phyloP scores from a whole-genome alignment of 2,329 filamentous ascomycete species.

The Teratosphaeria pseudoeucalypti region DNA sequence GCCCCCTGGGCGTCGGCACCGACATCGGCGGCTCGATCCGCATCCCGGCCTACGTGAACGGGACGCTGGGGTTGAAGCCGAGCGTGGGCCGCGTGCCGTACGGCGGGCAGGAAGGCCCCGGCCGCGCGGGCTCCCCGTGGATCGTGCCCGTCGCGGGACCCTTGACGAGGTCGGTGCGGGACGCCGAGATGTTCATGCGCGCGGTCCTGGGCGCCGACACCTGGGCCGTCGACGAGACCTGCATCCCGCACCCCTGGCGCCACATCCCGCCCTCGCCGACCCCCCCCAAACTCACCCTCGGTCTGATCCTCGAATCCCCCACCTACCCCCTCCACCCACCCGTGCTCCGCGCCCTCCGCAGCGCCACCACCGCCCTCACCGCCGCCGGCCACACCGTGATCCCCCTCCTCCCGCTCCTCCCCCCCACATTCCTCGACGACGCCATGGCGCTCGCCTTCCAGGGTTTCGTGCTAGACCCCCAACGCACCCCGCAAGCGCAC shows the following conservation, averaged over 20 bases:
- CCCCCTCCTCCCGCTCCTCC: background rate
- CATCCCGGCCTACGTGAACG: conserved; percentile 72
- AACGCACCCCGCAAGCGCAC: conserved; percentile 23
- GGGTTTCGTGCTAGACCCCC: conserved; percentile 33
- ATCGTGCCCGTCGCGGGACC: conserved; percentile 23
- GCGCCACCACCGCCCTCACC: conserved; percentile 30
- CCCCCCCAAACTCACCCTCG: conserved; percentile 32
- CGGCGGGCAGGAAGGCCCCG: conserved; percentile 30
- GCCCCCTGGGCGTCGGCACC: conserved; percentile 51
- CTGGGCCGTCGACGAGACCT: conserved; percentile 20
- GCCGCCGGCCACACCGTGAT: conserved; percentile 36
- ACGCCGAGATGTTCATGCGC: conserved; percentile 15
- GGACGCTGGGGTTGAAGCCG: conserved; percentile 22
- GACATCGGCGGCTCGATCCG: conserved; percentile 55
- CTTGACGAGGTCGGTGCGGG: conserved; percentile 16
- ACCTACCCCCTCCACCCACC: conserved; percentile 43
- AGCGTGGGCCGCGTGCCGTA: conserved; percentile 8
- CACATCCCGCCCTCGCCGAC: background rate
- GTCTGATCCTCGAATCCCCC: conserved; percentile 39
- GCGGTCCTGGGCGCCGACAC: conserved; percentile 11
- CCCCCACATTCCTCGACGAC: conserved; percentile 15
- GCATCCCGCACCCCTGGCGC: conserved; percentile 40
- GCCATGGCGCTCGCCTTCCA: conserved; percentile 30
- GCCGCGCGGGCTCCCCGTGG: conserved; percentile 35
- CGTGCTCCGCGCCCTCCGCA: conserved; percentile 36